These are phyloP conservation scores for Eimeria praecox DNA, from an alignment of 169 alveolate species.

Conservation along the genomic window DNA sequence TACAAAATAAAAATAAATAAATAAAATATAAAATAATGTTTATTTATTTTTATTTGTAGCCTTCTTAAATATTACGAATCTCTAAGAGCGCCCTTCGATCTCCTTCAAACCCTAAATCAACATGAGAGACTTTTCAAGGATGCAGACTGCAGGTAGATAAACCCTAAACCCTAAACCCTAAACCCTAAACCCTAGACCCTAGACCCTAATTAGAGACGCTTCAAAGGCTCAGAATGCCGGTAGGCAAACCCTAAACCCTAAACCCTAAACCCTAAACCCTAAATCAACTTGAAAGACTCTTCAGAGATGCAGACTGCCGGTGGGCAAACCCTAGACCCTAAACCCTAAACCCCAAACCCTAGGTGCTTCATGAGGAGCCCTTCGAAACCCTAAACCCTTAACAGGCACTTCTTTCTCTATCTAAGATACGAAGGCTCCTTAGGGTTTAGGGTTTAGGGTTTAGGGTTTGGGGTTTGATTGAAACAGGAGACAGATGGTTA, in stretches of 20 bases:
- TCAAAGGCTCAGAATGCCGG: not conserved
- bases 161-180: constrained; percentile 27
- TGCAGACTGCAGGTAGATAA: not conserved
- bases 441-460: not conserved
- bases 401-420: not conserved
- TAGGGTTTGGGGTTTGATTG: not conserved
- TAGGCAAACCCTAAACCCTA: not conserved
- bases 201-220: not conserved
- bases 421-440: not conserved
- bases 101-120: not conserved
- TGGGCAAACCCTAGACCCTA: not conserved
- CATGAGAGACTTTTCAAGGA: not conserved
- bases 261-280: not conserved
- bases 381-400: not conserved
- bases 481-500: too few species aligned
- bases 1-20: too few species aligned
- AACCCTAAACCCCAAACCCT: not conserved
- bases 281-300: not conserved
- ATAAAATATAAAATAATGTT: not conserved
- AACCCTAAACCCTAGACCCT: not conserved
- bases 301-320: not conserved
- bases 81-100: not conserved
- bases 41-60: not conserved
- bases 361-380: too few species aligned
- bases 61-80: not conserved